These are phyloP conservation scores for Blastomyces silverae DNA, from an alignment of 2,329 filamentous ascomycete genomes.

Conservation along the genomic window DNA sequence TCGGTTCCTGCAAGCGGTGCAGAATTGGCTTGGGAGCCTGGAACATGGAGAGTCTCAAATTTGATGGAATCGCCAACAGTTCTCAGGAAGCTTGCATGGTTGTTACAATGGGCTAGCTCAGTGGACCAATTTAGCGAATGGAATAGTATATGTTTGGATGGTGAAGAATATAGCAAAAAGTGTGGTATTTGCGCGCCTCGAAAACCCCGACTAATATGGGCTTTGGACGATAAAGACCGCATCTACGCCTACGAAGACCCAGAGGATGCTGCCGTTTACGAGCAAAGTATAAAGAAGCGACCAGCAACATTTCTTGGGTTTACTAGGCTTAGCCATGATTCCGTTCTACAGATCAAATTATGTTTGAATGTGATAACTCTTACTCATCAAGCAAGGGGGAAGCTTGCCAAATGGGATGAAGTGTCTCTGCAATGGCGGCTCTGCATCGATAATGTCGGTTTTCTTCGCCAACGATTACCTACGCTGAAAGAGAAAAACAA, in stretches of 20 bases:
- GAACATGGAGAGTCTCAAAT: constrained; percentile 28
- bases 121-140: constrained; percentile 29
- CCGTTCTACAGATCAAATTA: constrained; percentile 35
- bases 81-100: constrained; percentile 30
- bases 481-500: constrained; percentile 44
- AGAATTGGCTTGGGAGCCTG: constrained; percentile 20
- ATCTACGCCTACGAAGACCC: constrained; percentile 48
- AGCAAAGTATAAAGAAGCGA: constrained; percentile 46
- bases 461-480: constrained; percentile 30
- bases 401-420: constrained; percentile 22
- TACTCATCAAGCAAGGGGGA: constrained; percentile 33
- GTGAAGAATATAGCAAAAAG: background rate
- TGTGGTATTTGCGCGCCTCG: constrained; percentile 32
- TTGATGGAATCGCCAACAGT: constrained; percentile 26
- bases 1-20: constrained; percentile 22
- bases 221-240: constrained; percentile 25
- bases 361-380: constrained; percentile 36
- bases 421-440: constrained; percentile 43
- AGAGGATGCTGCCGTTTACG: constrained; percentile 45
- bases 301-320: constrained; percentile 41
- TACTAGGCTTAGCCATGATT: constrained; percentile 28
- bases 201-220: constrained; percentile 33
- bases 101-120: constrained; percentile 28
- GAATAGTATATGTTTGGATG: constrained; percentile 21
- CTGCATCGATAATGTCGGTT: constrained; percentile 40